phyloP scores from a whole-genome alignment of 164 flowering plant genomes.

The Magnolia kwangsiensis region DNA sequence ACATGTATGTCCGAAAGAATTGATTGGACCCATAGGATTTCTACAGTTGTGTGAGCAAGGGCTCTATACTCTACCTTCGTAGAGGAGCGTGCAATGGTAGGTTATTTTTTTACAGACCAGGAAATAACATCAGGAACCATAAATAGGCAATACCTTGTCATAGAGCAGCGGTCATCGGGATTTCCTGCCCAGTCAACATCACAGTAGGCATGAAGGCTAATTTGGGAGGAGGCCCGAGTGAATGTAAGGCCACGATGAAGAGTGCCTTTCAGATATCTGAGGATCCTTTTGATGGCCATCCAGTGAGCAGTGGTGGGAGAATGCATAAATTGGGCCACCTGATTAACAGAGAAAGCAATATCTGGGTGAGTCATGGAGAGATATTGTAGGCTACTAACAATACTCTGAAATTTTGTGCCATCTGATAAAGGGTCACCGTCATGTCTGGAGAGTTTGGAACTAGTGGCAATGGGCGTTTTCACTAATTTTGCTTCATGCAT shows the following conservation, averaged over 20 bases:
- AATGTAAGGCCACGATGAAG: not conserved
- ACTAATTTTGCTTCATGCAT: not conserved
- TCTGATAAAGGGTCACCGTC: too few relatives aligned
- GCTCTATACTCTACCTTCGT: not conserved
- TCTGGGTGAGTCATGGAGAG: too few relatives aligned
- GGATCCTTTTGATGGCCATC: not conserved
- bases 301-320: not conserved
- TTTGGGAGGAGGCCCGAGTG: not conserved
- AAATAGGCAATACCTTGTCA: not conserved
- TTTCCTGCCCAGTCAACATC: not conserved
- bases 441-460: too few relatives aligned
- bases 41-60: not conserved
- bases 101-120: not conserved
- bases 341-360: too few relatives aligned
- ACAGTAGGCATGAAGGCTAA: not conserved
- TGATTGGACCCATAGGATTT: not conserved
- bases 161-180: not conserved
- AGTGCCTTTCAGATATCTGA: too few relatives aligned
- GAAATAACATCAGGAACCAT: not conserved
- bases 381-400: too few relatives aligned
- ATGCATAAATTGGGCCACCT: not conserved
- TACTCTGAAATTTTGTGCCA: too few relatives aligned
- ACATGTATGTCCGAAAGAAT: too few relatives aligned
- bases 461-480: too few relatives aligned
- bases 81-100: not conserved